Percentiles rank a stretch among this genome's conserved stretches.
These are phyloP conservation scores for Glomus cerebriforme DNA, from an alignment of 192 early-diverging fungal genomes.

Conservation along the genomic window DNA sequence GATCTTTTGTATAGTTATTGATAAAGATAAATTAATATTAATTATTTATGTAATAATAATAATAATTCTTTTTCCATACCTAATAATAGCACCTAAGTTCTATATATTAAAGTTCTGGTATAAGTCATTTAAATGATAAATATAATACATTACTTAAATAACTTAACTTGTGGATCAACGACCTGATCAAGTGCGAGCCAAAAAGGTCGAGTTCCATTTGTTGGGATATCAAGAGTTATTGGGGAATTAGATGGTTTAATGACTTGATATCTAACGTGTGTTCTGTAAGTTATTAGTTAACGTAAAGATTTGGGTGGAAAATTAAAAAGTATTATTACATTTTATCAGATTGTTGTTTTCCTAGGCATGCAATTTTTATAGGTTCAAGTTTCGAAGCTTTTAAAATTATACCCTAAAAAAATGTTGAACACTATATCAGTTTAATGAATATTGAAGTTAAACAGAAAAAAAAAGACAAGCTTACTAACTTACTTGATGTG, in stretches of 20 bases:
- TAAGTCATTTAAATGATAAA: not conserved
- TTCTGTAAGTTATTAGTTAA: not conserved
- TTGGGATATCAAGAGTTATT: not conserved
- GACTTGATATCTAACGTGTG: not conserved
- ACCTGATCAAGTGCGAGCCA: conserved; percentile 61
- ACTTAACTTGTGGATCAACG: conserved; percentile 52
- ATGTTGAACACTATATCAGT: not conserved
- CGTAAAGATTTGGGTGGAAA: no score
- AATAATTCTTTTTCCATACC: conserved; percentile 25
- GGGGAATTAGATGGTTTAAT: not conserved
- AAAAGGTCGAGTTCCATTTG: conserved; percentile 37
- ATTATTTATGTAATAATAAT: not conserved
- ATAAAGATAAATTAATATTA: no score
- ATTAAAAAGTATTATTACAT: not conserved
- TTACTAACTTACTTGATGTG: conserved; percentile 48
- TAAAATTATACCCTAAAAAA: conserved; percentile 52
- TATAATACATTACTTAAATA: not conserved
- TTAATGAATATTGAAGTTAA: not conserved
- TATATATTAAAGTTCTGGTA: conserved; percentile 25
- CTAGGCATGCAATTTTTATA: conserved; percentile 20
- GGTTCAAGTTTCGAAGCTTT: conserved; percentile 42
- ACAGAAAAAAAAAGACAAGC: not conserved
- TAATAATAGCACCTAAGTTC: conserved; percentile 73
- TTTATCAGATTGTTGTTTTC: not conserved
- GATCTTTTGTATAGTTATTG: no score